Conservation (phyloP, 352 stramenopile species). For the Halophytophthora batemanensis region DNA sequence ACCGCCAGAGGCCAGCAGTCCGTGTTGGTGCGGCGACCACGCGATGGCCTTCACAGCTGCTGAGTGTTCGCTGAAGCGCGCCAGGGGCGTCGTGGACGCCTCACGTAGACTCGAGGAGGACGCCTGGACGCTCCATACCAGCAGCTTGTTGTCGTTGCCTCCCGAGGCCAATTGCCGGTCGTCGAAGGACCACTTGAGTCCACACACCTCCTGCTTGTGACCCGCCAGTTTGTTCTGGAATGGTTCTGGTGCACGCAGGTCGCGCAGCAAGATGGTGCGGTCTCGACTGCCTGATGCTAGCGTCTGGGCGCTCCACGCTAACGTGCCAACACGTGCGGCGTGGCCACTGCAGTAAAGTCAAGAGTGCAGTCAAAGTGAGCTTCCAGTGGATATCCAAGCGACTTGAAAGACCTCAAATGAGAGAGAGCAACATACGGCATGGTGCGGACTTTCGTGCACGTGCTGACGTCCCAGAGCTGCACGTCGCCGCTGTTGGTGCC, state of each 20-base stretch:
- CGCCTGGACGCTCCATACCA: constrained; percentile 92
- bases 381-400: not conserved
- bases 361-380: constrained; percentile 8
- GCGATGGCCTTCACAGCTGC: constrained; percentile 97
- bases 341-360: constrained; percentile 64
- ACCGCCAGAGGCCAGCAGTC: constrained; percentile 93
- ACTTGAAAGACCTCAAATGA: not conserved
- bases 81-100: constrained; percentile 61
- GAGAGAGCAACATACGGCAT: constrained; percentile 59
- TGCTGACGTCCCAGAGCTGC: constrained; percentile 93
- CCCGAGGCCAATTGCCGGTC: constrained; percentile 89
- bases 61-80: constrained; percentile 94
- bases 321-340: constrained; percentile 89
- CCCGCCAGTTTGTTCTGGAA: constrained; percentile 58
- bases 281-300: constrained; percentile 95
- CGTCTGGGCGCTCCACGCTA: constrained; percentile 87
- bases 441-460: constrained; percentile 86
- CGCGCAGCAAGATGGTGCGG: constrained; percentile 91
- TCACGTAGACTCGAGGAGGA: constrained; percentile 28
- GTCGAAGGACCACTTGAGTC: constrained; percentile 96
- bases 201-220: constrained; percentile 92
- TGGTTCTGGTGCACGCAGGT: constrained; percentile 75
- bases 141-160: constrained; percentile 98
- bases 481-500: constrained; percentile 93
- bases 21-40: constrained; percentile 96